A percentile compares a stretch with the other conserved stretches of the same genome.
These are phyloP conservation scores for Diutina ranongensis DNA, from an alignment of 1,139 yeast genomes.

Conservation along the genomic window DNA sequence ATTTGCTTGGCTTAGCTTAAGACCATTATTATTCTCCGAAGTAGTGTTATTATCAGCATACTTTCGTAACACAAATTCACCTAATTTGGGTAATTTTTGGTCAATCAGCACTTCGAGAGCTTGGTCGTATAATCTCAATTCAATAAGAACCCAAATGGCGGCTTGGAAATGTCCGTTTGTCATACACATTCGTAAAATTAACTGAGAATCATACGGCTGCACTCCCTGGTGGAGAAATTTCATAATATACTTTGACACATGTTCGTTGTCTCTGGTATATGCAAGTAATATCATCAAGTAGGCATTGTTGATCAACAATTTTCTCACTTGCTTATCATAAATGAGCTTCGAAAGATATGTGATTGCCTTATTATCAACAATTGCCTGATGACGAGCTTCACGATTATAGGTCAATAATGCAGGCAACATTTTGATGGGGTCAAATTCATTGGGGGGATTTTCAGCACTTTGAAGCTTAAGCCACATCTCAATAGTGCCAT, in stretches of 20 bases:
- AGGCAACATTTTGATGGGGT: constrained; percentile 59
- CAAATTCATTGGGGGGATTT: constrained; percentile 13
- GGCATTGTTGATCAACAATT: constrained; percentile 54
- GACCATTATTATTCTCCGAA: constrained; percentile 13
- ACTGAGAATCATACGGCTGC: neutral
- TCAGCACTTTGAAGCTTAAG: constrained; percentile 30
- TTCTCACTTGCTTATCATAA: constrained; percentile 35
- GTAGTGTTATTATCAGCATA: constrained; percentile 10
- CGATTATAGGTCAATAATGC: constrained; percentile 61
- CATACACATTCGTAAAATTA: neutral
- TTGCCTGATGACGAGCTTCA: constrained; percentile 19
- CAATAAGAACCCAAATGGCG: neutral
- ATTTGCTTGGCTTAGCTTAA: constrained; percentile 22
- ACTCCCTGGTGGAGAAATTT: constrained; percentile 2
- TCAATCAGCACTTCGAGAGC: constrained; percentile 3
- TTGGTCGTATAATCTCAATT: neutral
- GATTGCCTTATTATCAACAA: constrained; percentile 48
- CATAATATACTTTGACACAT: neutral
- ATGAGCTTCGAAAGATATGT: constrained; percentile 53
- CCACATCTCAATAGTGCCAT: constrained; percentile 71
- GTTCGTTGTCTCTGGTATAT: constrained; percentile 22
- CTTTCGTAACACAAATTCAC: neutral
- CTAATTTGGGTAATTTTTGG: neutral
- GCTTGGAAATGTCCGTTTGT: neutral
- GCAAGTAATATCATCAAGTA: constrained; percentile 63